Conservation (phyloP, 2,329 filamentous ascomycete genomes). For the Pseudocercospora cruenta region DNA sequence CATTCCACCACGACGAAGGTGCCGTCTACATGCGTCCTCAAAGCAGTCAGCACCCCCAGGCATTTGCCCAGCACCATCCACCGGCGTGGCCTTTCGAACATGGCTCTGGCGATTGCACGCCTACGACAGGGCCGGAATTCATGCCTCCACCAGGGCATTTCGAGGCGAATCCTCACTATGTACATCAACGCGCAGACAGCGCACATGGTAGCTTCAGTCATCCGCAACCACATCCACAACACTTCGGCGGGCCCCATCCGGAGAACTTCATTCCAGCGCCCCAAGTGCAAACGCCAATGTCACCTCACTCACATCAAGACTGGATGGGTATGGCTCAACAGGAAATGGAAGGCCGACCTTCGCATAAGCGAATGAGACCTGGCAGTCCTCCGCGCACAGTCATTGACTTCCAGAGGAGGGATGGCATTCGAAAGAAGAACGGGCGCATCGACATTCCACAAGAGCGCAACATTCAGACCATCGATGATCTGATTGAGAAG, state of each 20-base stretch:
- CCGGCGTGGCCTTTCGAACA: slow-evolving; percentile 64
- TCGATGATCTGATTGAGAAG: slow-evolving; percentile 87
- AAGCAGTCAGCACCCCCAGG: slow-evolving; percentile 50
- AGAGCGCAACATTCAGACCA: slow-evolving; percentile 90
- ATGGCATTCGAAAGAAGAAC: slow-evolving; percentile 98
- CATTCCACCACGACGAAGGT: slow-evolving; percentile 31
- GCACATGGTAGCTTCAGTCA: slow-evolving; percentile 44
- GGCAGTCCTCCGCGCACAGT: slow-evolving; percentile 63
- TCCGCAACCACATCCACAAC: slow-evolving; percentile 45
- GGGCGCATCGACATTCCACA: slow-evolving; percentile 95
- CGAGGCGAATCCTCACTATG: slow-evolving; percentile 28
- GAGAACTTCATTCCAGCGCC: slow-evolving; percentile 52
- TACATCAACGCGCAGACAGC: slow-evolving; percentile 32
- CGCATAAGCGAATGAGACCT: slow-evolving; percentile 62
- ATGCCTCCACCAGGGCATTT: slow-evolving; percentile 42
- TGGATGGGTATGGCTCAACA: slow-evolving; percentile 57
- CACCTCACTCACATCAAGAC: slow-evolving; percentile 65
- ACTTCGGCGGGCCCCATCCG: slow-evolving; percentile 43
- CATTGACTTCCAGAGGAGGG: slow-evolving; percentile 61
- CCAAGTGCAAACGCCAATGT: slow-evolving; percentile 61
- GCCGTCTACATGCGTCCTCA: slow-evolving; percentile 29
- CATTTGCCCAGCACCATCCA: slow-evolving; percentile 65
- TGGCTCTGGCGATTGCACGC: slow-evolving; percentile 72
- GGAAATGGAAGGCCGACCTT: slow-evolving; percentile 53
- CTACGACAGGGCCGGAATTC: slow-evolving; percentile 73